phyloP scores from a whole-genome alignment of 2,329 filamentous ascomycete species.

The Didymosphaeria variabile region DNA sequence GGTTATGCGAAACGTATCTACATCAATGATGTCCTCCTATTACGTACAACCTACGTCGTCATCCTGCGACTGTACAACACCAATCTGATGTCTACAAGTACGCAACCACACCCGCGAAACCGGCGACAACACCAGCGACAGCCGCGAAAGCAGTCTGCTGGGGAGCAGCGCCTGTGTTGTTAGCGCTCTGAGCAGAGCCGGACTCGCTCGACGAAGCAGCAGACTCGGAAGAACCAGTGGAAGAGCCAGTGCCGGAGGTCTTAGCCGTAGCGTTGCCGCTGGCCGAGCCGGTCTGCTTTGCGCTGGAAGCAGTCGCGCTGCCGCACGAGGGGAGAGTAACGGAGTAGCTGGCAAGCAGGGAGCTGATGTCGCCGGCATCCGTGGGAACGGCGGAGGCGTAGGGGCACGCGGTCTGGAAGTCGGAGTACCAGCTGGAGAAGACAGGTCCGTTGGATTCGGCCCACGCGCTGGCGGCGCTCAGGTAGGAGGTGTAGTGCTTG shows the following conservation, averaged over 20 bases:
- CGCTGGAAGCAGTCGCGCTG: not conserved
- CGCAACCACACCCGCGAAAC: conserved; percentile 2
- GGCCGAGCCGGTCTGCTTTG: not conserved
- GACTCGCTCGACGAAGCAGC: not conserved
- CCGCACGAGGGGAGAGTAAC: not conserved
- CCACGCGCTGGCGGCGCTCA: conserved; percentile 10
- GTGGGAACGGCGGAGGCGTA: conserved; percentile 8
- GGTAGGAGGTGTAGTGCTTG: conserved; percentile 15
- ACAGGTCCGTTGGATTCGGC: conserved; percentile 5
- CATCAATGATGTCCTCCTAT: no score
- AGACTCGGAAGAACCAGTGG: not conserved
- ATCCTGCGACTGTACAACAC: no score
- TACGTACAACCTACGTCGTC: no score
- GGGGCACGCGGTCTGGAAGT: conserved; percentile 13
- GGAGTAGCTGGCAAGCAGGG: conserved; percentile 3
- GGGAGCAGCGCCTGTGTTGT: conserved; percentile 4
- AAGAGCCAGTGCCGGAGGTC: not conserved
- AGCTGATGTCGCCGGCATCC: not conserved
- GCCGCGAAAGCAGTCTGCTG: conserved; percentile 10
- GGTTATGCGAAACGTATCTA: not conserved
- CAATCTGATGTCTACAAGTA: not conserved
- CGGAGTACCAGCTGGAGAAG: conserved; percentile 11
- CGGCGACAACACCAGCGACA: conserved; percentile 4
- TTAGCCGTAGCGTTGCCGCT: not conserved
- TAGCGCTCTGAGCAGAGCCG: not conserved